phyloP scores from a whole-genome alignment of 163 green algal genomes.

The Chlamydomonas reinhardtii region DNA sequence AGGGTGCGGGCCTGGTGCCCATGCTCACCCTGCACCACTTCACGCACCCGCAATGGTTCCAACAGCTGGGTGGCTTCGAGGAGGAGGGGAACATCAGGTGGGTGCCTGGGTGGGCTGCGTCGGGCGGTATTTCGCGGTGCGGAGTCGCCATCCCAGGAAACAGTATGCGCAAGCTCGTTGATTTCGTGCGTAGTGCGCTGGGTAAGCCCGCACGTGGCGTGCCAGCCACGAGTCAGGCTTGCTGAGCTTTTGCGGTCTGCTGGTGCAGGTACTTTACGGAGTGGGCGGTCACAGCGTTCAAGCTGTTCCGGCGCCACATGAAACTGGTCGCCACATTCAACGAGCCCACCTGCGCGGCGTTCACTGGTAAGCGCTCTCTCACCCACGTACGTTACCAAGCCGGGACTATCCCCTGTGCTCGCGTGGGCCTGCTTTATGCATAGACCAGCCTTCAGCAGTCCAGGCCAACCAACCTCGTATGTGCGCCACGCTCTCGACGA shows the following conservation, averaged over 20 bases:
- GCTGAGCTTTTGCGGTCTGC: no score
- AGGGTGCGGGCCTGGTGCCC: slow-evolving; percentile 66
- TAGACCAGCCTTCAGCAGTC: no score
- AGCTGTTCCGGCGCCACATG: slow-evolving; percentile 71
- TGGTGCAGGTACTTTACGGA: slow-evolving; percentile 30
- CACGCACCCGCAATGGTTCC: slow-evolving; percentile 90
- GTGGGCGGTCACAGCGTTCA: slow-evolving; percentile 44
- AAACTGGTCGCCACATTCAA: slow-evolving; percentile 92
- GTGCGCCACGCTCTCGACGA: no score
- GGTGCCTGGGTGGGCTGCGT: neutral
- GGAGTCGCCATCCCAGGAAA: no score
- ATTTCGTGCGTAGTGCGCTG: no score
- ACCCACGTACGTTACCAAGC: no score
- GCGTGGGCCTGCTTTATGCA: no score
- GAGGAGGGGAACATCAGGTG: slow-evolving; percentile 77
- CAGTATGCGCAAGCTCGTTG: no score
- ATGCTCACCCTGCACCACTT: slow-evolving; percentile 90
- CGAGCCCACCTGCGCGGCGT: slow-evolving; percentile 71
- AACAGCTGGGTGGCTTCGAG: slow-evolving; percentile 76
- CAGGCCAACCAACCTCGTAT: no score
- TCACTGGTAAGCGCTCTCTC: slow-evolving; percentile 23
- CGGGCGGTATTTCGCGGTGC: no score
- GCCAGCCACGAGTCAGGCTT: no score
- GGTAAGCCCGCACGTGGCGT: neutral
- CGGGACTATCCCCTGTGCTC: no score